Conservation (phyloP, 163 green algal genomes). For the Picocystis sp. region DNA sequence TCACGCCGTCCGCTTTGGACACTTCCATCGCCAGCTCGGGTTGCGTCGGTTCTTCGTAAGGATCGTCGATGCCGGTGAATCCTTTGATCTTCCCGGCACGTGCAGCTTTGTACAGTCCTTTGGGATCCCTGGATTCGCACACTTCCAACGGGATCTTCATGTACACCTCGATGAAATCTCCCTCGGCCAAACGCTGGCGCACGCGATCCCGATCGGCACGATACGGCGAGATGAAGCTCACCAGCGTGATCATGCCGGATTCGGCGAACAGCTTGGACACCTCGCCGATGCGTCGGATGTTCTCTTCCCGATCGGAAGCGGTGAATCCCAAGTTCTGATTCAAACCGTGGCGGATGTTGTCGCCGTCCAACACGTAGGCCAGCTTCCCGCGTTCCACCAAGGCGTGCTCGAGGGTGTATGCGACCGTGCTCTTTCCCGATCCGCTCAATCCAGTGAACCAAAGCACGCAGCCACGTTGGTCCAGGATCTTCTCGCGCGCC, state of each 20-base stretch:
- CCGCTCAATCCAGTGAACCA: slow-evolving; percentile 6
- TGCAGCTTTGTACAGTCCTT: slow-evolving; percentile 92
- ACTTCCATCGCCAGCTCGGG: slow-evolving; percentile 16
- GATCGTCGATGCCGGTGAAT: slow-evolving; percentile 12
- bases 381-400: slow-evolving; percentile 2
- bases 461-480: neutral
- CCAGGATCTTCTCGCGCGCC: slow-evolving; percentile 7
- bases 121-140: slow-evolving; percentile 82
- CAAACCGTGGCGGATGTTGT: slow-evolving; percentile 12
- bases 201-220: neutral
- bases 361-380: slow-evolving; percentile 8
- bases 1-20: slow-evolving; percentile 10
- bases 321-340: slow-evolving; percentile 10
- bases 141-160: slow-evolving; percentile 18
- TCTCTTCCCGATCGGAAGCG: neutral
- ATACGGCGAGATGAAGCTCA: slow-evolving; percentile 10
- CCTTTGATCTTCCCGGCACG: slow-evolving; percentile 76
- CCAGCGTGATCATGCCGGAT: slow-evolving; percentile 3
- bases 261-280: slow-evolving; percentile 9
- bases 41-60: slow-evolving; percentile 11
- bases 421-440: slow-evolving; percentile 7
- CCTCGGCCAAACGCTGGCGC: neutral
- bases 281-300: slow-evolving; percentile 10
- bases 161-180: slow-evolving; percentile 3
- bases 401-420: slow-evolving; percentile 4